These are phyloP conservation scores for Tricladium varicosporioides DNA, from an alignment of 2,329 filamentous ascomycete species.

Conservation along the genomic window DNA sequence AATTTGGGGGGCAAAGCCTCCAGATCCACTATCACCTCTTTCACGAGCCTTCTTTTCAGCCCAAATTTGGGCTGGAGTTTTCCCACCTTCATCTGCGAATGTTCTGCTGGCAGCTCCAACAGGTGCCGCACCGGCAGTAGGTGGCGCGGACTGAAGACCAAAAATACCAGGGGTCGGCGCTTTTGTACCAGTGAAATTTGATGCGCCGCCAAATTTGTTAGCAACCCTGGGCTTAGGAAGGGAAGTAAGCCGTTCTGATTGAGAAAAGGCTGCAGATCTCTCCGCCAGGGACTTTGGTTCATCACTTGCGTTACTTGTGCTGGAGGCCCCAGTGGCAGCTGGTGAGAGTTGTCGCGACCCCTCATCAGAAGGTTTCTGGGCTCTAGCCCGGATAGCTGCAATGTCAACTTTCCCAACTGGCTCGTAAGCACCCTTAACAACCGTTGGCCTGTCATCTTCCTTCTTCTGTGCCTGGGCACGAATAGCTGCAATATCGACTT, in stretches of 20 bases:
- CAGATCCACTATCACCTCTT: conserved; percentile 53
- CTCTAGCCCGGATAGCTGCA: conserved; percentile 82
- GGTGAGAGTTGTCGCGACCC: conserved; percentile 40
- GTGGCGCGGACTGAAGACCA: conserved; percentile 60
- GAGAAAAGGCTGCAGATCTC: conserved; percentile 69
- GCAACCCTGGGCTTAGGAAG: conserved; percentile 94
- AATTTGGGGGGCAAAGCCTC: conserved; percentile 44
- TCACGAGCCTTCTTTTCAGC: conserved; percentile 93
- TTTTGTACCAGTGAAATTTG: conserved; percentile 82
- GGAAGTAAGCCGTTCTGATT: conserved; percentile 77
- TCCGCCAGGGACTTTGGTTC: conserved; percentile 67
- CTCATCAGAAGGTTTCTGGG: conserved; percentile 59
- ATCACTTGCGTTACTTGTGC: conserved; percentile 40
- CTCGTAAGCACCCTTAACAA: conserved; percentile 91
- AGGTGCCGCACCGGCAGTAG: conserved; percentile 53
- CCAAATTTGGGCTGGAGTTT: conserved; percentile 96
- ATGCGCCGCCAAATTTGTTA: conserved; percentile 76
- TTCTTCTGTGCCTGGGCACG: conserved; percentile 68
- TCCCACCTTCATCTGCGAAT: conserved; percentile 91
- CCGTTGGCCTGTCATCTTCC: conserved; percentile 76
- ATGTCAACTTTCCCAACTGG: conserved; percentile 97
- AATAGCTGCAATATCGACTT: conserved; percentile 94
- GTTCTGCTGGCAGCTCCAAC: conserved; percentile 84
- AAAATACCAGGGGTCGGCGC: conserved; percentile 73
- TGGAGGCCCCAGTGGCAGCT: conserved; percentile 40